phyloP scores from a whole-genome alignment of 306 rosid species.

The Arachis stenosperma region DNA sequence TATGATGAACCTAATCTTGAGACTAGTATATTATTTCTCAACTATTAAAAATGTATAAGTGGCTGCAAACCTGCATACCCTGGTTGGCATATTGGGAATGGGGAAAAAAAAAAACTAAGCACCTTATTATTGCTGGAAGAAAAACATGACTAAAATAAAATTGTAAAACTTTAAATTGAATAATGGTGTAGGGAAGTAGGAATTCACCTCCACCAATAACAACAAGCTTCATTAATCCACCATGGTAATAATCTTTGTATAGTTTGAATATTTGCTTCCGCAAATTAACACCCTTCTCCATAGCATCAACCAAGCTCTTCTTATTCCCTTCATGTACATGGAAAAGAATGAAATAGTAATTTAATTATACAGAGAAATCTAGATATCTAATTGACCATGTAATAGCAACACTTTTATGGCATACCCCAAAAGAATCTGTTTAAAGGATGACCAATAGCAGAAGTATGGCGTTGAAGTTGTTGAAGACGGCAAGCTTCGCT shows the following conservation, averaged over 20 bases:
- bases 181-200: slow-evolving; percentile 23
- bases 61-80: too few species aligned
- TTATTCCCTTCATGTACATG: slow-evolving; percentile 74
- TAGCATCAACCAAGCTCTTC: slow-evolving; percentile 91
- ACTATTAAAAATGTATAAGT: slow-evolving; percentile 5
- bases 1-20: too few species aligned
- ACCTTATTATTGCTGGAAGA: slow-evolving; percentile 27
- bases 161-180: slow-evolving; percentile 22
- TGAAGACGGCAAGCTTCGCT: slow-evolving; percentile 88
- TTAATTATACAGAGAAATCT: slow-evolving; percentile 31
- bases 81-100: neutral
- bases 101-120: slow-evolving; percentile 4
- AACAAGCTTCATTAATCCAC: slow-evolving; percentile 96
- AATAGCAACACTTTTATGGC: slow-evolving; percentile 36
- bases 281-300: slow-evolving; percentile 87
- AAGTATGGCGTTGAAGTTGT: slow-evolving; percentile 90
- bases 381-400: slow-evolving; percentile 24
- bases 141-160: slow-evolving; percentile 28
- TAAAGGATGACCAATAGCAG: slow-evolving; percentile 75
- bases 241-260: slow-evolving; percentile 78
- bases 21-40: neutral
- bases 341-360: slow-evolving; percentile 27
- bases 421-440: slow-evolving; percentile 90
- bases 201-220: slow-evolving; percentile 95
- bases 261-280: slow-evolving; percentile 74